phyloP scores from a whole-genome alignment of 2,329 filamentous ascomycete genomes.

The Epichloe amarillans region DNA sequence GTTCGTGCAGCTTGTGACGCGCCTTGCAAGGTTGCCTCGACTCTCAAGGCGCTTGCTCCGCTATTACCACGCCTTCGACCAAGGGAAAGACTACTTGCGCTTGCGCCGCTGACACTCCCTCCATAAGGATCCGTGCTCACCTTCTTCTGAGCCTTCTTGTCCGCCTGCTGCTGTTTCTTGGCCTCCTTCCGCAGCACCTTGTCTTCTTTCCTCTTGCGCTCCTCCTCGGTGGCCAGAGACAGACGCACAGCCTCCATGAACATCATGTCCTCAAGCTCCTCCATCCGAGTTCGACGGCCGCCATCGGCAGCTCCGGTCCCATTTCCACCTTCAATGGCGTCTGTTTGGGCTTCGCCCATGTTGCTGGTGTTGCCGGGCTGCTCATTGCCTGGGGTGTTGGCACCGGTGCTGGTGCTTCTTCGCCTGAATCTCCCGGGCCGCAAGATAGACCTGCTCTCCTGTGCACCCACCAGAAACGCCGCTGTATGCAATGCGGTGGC shows the following conservation, averaged over 20 bases:
- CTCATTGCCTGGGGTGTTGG: conserved; percentile 16
- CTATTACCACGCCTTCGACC: conserved; percentile 48
- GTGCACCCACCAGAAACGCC: conserved; percentile 73
- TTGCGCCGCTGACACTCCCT: conserved; percentile 28
- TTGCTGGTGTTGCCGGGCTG: conserved; percentile 1
- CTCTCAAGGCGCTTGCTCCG: conserved; percentile 43
- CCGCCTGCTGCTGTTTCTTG: conserved; percentile 75
- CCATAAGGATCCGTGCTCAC: conserved; percentile 24
- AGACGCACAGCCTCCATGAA: conserved; percentile 91
- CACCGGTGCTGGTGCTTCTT: conserved; percentile 32
- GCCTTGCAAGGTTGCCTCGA: conserved; percentile 39
- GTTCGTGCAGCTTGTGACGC: conserved; percentile 20
- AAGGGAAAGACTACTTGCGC: conserved; percentile 50
- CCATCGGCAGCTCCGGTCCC: conserved; percentile 10
- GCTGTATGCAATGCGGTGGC: conserved; percentile 91
- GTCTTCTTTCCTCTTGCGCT: conserved; percentile 67
- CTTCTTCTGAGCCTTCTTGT: conserved; percentile 65
- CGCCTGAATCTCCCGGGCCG: conserved; percentile 42
- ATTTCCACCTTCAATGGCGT: conserved; percentile 12
- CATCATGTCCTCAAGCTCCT: conserved; percentile 96
- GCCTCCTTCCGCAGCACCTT: conserved; percentile 51
- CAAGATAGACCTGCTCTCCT: conserved; percentile 33
- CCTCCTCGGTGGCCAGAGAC: conserved; percentile 85
- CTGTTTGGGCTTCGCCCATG: conserved; percentile 12
- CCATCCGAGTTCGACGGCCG: conserved; percentile 43